Base-by-base conservation (phyloP, 371 early-diverging fungal genomes). In the Rhizomucor miehei region DNA sequence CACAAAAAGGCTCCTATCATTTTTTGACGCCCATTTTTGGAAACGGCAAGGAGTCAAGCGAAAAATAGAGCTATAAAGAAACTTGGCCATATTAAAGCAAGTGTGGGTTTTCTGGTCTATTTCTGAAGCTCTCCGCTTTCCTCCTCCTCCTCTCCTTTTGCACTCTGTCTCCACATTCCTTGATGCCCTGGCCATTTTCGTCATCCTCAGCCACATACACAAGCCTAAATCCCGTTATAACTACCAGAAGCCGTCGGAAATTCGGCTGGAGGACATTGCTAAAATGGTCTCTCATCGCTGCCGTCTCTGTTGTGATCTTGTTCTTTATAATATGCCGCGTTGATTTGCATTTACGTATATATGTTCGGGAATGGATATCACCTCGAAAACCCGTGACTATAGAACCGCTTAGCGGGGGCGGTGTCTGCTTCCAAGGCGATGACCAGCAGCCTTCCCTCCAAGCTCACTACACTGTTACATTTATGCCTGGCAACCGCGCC, bases 281-380 rank as follows among this genome's bases (percentile, higher is more conserved):
- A 13, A 56, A 53, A 49, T 57, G 57, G 62, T 16, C 39, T 11
- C 25, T 48, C 6, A 13, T 52, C 2, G 45, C 36, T 21, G 23
- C 48, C 25, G 29, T 44, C 19, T 2, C 40, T 21, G 60, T 46
- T 16, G 23, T 61, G 2, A 6, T 67, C 6, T 21, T 56, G 38
- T 79, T 75, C 37, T 65, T 79, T 38, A 48, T 58, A 12, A 14
- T 70, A 12, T 73, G 59, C 24, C 59, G 73, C 35, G 47, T 76
- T 11, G 75, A 79, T 46, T 55, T 73, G 11, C 75, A 77, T 57
- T 55, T 67, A 4, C 71, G 75, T 54, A 65, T 76, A 14, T 77
- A 72, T 46, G 34, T 75, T 25, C 65, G 73, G 23, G 39, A 56
- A 16, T 76, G 77, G 77, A 35, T 79, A 5, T 61, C 66, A 12